Percentiles rank a stretch among this genome's conserved stretches.
Evolutionary conservation across 1,284 basidiomycete genomes (phyloP).

Genomic region (Irpex lacteus): DNA sequence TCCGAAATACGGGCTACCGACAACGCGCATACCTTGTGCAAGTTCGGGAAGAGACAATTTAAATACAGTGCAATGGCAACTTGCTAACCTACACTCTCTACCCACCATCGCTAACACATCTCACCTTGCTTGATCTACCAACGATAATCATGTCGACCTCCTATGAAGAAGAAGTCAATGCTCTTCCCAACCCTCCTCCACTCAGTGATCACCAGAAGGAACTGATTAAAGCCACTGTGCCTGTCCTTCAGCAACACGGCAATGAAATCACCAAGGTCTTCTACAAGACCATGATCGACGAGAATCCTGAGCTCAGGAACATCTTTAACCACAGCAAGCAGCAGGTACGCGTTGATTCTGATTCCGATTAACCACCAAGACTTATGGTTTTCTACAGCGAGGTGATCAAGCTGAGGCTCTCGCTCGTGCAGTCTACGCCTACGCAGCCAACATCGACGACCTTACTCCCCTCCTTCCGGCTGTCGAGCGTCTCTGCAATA

Average conservation of each 20-base stretch:
- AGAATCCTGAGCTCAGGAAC: slow-evolving; percentile 21
- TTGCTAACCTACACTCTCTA: neutral
- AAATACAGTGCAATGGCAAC: too few species aligned
- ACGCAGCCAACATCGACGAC: slow-evolving; percentile 25
- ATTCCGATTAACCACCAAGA: neutral
- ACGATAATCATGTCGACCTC: neutral
- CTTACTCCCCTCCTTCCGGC: slow-evolving; percentile 23
- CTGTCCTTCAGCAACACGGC: slow-evolving; percentile 22
- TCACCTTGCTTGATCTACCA: neutral
- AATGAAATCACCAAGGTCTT: slow-evolving; percentile 19
- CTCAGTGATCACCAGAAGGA: slow-evolving; percentile 23
- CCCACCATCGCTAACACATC: neutral
- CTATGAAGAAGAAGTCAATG: neutral
- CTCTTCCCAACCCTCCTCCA: slow-evolving; percentile 15
- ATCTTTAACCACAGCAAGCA: slow-evolving; percentile 25
- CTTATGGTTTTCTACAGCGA: neutral
- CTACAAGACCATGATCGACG: slow-evolving; percentile 24
- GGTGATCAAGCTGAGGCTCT: slow-evolving; percentile 22
- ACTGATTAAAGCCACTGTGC: slow-evolving; percentile 22
- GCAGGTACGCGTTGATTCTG: slow-evolving; percentile 10
- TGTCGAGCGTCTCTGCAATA: slow-evolving; percentile 26
- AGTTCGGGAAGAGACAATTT: too few species aligned
- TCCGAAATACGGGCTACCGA: too few species aligned
- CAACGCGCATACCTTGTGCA: too few species aligned
- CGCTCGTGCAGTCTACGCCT: slow-evolving; percentile 23